Evolutionary conservation across 2,329 filamentous ascomycete species (phyloP).

Genomic region (Cladorrhinum sp.): DNA sequence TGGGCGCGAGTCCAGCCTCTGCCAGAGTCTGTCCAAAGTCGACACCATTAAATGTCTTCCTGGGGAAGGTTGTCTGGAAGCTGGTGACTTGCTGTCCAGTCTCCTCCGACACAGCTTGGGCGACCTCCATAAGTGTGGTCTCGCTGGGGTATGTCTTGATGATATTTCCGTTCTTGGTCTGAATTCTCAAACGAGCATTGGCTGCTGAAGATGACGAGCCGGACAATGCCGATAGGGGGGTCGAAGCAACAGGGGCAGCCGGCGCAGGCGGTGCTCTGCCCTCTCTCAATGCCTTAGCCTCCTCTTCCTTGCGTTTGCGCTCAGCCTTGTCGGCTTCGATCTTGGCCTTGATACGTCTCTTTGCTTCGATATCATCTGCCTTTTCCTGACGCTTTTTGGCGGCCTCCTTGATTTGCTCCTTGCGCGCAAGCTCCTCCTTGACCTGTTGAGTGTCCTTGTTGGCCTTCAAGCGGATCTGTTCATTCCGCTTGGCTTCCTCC

Average conservation of each 20-base stretch:
- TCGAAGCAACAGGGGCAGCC: conserved; percentile 41
- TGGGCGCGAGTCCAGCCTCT: conserved; percentile 86
- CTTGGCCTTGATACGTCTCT: conserved; percentile 85
- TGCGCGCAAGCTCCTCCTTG: conserved; percentile 83
- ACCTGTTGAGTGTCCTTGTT: conserved; percentile 85
- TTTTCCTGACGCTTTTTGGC: conserved; percentile 86
- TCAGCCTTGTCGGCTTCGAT: conserved; percentile 94
- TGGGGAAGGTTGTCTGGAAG: conserved; percentile 84
- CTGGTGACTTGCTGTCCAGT: conserved; percentile 66
- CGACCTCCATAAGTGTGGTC: conserved; percentile 90
- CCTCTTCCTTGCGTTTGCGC: conserved; percentile 77
- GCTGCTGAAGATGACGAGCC: conserved; percentile 62
- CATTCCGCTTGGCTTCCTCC: conserved; percentile 78
- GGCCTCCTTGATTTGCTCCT: conserved; percentile 90
- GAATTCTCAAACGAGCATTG: conserved; percentile 77
- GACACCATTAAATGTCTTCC: conserved; percentile 67
- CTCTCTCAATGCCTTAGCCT: conserved; percentile 80
- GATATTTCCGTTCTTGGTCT: conserved; percentile 71
- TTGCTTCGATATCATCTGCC: conserved; percentile 76
- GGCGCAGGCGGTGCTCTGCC: conserved; percentile 54
- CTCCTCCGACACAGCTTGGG: conserved; percentile 69
- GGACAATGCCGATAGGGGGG: conserved; percentile 45
- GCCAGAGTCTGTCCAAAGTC: conserved; percentile 91
- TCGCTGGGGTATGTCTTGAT: conserved; percentile 86
- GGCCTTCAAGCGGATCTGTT: conserved; percentile 79